Evolutionary conservation across 2,329 filamentous ascomycete genomes (phyloP), one percentile per base, ranked within the genome.

Genomic region (Fusarium sp.): DNA sequence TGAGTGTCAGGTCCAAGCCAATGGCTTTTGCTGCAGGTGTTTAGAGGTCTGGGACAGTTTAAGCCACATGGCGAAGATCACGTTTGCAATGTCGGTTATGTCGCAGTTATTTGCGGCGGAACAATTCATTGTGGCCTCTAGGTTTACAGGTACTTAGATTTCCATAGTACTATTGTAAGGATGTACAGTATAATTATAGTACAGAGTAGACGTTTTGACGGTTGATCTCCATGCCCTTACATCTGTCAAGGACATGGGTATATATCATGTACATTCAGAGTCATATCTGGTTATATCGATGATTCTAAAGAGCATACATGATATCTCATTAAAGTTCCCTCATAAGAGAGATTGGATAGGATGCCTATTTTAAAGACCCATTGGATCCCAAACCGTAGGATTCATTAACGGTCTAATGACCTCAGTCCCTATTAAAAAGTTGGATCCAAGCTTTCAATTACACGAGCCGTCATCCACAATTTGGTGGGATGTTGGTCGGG

Each of bases 401-500:
- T 34, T n/a, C 23, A 12, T 37, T 31, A 34, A 37, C 34, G 45
- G 43, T n/a, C 13, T n/a, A 41, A 65, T 65, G 46, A 49, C 61
- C 62, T 54, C 30, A 41, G 54, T 66, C 59, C 46, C 31, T 45
- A 28, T 42, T 43, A 49, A 49, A 34, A 42, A 42, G 23, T 23
- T 46, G 52, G 41, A 45, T 66, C 34, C 44, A 50, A 66, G 46
- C 45, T 37, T 30, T 62, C 56, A 67, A 37, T 67, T 62, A 56
- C 50, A 67, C 42, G 56, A 51, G 34, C 49, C 48, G 26, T 62
- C 57, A 45, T 58, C 52, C 51, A 45, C 39, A 49, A 26, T 37
- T 51, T 43, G 55, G 44, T 43, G 53, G 52, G 43, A 62, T 63
- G 52, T 59, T 67, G 58, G 63, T 67, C 30, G 44, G 60, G 65